Evolutionary conservation across 2,329 filamentous ascomycete species (phyloP), one percentile per base, ranked within the genome.

Genomic region (Fusarium coicis): DNA sequence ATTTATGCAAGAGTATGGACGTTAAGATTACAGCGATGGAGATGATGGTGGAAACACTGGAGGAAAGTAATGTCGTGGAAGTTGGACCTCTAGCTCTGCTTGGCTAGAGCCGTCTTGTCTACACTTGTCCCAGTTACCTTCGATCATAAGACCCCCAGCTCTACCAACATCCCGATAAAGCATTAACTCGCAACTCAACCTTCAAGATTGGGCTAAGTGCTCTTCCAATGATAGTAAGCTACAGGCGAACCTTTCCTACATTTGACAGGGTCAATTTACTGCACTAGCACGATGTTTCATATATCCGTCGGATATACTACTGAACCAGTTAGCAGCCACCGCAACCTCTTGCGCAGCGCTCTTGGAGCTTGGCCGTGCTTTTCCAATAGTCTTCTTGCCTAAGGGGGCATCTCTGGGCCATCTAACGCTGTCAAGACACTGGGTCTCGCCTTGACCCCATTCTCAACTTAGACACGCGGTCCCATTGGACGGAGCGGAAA

Each of bases 401-500:
- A 12, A 12, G 15, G 10, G 18, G 28, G 5, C 1, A 30, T 8
- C 12, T n/a, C 19, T n/a, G 10, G 6, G 0, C 15, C 21, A 32
- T n/a, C 19, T 1, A 12, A 2, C 4, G 14, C 0, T 8, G 47
- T 5, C 21, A 18, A 12, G 2, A 10, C 3, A 23, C 6, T 16
- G 5, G 4, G 11, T 4, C 23, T 18, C 28, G n/a, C 18, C 47
- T 50, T 2, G 8, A 10, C 21, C 4, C 18, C 12, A 11, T 52
- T 26, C 7, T 26, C 7, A 21, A 28, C 32, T 26, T 14, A 10
- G 10, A 34, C 7, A 19, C 7, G 4, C 12, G 2, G 6, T 4
- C 11, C 18, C 49, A 10, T 15, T 28, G 3, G 19, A 3, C 7
- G 23, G 4, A 21, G 34, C 14, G 10, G 12, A 11, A n/a, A 36